phyloP scores from a whole-genome alignment of 371 early-diverging fungal species.

The Entomophthora muscae region DNA sequence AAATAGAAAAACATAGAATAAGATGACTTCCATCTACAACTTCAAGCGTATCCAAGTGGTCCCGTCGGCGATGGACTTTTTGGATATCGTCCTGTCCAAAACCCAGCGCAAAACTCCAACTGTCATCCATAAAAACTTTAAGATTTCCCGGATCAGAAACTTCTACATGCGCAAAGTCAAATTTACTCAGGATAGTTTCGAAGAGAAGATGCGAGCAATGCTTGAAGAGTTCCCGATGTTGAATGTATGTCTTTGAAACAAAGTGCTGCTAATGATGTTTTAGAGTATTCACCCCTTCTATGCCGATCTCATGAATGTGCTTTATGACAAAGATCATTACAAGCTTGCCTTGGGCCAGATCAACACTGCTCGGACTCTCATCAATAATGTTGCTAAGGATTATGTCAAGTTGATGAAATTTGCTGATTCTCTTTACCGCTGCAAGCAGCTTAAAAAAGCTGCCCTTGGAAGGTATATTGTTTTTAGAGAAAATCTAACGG shows the following conservation, averaged over 20 bases:
- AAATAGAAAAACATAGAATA: no score
- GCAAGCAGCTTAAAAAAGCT: slow-evolving; percentile 99
- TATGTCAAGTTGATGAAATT: slow-evolving; percentile 97
- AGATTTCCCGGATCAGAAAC: slow-evolving; percentile 91
- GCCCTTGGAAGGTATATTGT: slow-evolving; percentile 66
- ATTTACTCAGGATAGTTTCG: slow-evolving; percentile 96
- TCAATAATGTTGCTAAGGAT: slow-evolving; percentile 94
- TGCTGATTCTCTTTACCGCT: slow-evolving; percentile 98
- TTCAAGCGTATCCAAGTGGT: slow-evolving; percentile 97
- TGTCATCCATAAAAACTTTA: slow-evolving; percentile 90
- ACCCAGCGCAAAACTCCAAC: slow-evolving; percentile 99
- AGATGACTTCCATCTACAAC: slow-evolving; percentile 46
- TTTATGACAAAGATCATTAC: slow-evolving; percentile 99
- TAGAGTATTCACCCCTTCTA: slow-evolving; percentile 99
- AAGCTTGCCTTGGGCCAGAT: slow-evolving; percentile 99
- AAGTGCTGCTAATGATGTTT: neutral
- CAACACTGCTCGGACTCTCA: slow-evolving; percentile 91
- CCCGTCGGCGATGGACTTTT: slow-evolving; percentile 82
- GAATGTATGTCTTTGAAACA: slow-evolving; percentile 47
- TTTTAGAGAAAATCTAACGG: neutral
- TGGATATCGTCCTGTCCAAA: slow-evolving; percentile 97
- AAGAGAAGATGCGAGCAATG: slow-evolving; percentile 87
- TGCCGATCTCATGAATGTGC: slow-evolving; percentile 99
- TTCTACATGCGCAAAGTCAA: slow-evolving; percentile 99
- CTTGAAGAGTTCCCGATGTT: slow-evolving; percentile 96